These are phyloP conservation scores for Mitragyna speciosa DNA, from an alignment of 257 asterid species.

Conservation along the genomic window DNA sequence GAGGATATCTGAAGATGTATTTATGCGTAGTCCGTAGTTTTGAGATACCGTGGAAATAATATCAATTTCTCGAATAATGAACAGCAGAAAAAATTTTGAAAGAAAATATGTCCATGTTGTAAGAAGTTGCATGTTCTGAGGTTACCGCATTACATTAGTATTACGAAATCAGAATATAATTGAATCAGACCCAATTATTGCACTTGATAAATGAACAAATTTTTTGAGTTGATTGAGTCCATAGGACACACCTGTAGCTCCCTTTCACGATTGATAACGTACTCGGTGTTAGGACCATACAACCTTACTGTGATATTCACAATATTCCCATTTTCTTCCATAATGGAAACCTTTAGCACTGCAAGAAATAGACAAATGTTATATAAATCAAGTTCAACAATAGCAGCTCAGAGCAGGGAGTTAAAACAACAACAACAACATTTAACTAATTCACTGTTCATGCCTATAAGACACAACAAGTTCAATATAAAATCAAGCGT, in stretches of 20 bases:
- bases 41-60: not conserved
- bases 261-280: constrained; percentile 85
- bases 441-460: not conserved
- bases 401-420: not conserved
- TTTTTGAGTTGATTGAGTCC: constrained; percentile 5
- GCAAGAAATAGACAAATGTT: constrained; percentile 26
- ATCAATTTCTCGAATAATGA: not conserved
- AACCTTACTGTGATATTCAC: constrained; percentile 66
- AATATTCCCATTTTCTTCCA: constrained; percentile 44
- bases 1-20: no score
- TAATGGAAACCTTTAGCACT: constrained; percentile 87
- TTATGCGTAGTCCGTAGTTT: not conserved
- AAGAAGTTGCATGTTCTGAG: not conserved
- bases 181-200: not conserved
- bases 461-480: not conserved
- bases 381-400: not conserved
- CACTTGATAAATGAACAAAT: not conserved
- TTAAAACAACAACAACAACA: not conserved
- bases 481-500: not conserved
- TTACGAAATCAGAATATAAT: not conserved
- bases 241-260: constrained; percentile 64
- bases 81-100: not conserved
- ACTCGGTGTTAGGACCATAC: constrained; percentile 95
- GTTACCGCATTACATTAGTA: not conserved
- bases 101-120: not conserved